Evolutionary conservation across 805 yeast genomes (phyloP).

Genomic region (Suhomyces kilbournensis): DNA sequence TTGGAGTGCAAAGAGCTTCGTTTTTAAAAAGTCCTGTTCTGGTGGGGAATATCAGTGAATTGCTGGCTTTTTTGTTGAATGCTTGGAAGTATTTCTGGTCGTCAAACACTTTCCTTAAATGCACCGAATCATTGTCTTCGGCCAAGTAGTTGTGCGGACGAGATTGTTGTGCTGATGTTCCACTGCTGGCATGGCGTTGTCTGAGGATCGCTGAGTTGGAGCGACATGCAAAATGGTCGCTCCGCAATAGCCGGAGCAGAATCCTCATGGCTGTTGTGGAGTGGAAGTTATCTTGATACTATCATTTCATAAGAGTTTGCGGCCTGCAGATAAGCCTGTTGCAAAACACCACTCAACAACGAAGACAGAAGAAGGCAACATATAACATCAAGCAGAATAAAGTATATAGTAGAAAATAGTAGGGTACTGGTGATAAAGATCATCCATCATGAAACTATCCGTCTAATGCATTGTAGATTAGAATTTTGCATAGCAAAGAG

Average conservation of each 20-base stretch:
- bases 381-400: background rate
- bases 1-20: constrained; percentile 63
- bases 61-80: constrained; percentile 37
- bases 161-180: background rate
- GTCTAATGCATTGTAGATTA: too few relatives aligned
- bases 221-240: constrained; percentile 1
- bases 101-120: constrained; percentile 55
- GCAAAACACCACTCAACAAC: background rate
- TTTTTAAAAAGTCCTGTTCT: constrained; percentile 71
- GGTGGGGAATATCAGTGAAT: constrained; percentile 10
- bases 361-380: too few relatives aligned
- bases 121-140: constrained; percentile 5
- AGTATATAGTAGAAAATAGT: too few relatives aligned
- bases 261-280: constrained; percentile 1
- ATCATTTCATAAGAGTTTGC: background rate
- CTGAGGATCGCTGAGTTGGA: background rate
- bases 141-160: background rate
- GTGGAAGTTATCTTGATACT: background rate
- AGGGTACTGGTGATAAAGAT: too few relatives aligned
- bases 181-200: background rate
- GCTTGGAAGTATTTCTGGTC: constrained; percentile 54
- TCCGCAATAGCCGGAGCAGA: constrained; percentile 1
- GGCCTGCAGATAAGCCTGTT: background rate
- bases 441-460: too few relatives aligned
- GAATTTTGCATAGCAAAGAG: too few relatives aligned